These are phyloP conservation scores for Rutstroemia sp. DNA, from an alignment of 2,329 filamentous ascomycete genomes.

Conservation along the genomic window DNA sequence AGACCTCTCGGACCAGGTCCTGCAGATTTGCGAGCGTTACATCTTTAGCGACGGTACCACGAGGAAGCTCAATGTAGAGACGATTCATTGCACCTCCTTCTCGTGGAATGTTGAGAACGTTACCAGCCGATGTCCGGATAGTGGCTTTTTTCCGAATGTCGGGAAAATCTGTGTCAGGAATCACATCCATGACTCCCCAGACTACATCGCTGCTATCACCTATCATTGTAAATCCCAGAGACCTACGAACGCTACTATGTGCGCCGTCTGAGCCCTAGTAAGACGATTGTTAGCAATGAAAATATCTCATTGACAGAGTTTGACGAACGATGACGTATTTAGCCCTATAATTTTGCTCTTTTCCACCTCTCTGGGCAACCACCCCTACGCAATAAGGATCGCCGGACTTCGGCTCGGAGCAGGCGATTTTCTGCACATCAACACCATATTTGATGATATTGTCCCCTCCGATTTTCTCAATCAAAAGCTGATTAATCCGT, in stretches of 20 bases:
- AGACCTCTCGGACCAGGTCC: constrained; percentile 53
- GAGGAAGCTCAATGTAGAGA: constrained; percentile 56
- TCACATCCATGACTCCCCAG: constrained; percentile 49
- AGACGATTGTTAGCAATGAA: not conserved
- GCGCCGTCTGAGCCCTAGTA: constrained; percentile 34
- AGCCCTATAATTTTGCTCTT: not conserved
- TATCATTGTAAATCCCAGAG: constrained; percentile 47
- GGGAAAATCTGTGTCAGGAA: constrained; percentile 39
- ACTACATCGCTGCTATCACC: constrained; percentile 50
- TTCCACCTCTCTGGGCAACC: not conserved
- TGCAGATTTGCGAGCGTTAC: constrained; percentile 62
- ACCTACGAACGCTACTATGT: constrained; percentile 43
- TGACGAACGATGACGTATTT: not conserved
- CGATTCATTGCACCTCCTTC: constrained; percentile 48
- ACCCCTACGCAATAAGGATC: too few species aligned
- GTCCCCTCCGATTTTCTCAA: constrained; percentile 34
- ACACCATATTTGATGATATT: not conserved
- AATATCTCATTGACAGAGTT: too few species aligned
- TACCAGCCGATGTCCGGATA: constrained; percentile 48
- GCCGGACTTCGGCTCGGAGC: too few species aligned
- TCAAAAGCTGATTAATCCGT: constrained; percentile 57
- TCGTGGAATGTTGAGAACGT: constrained; percentile 54
- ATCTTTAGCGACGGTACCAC: constrained; percentile 33
- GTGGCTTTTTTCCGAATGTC: constrained; percentile 53
- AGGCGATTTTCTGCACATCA: too few species aligned